Evolutionary conservation across 1,284 basidiomycete genomes (phyloP).

Genomic region (Cryptococcus jaspeensis): DNA sequence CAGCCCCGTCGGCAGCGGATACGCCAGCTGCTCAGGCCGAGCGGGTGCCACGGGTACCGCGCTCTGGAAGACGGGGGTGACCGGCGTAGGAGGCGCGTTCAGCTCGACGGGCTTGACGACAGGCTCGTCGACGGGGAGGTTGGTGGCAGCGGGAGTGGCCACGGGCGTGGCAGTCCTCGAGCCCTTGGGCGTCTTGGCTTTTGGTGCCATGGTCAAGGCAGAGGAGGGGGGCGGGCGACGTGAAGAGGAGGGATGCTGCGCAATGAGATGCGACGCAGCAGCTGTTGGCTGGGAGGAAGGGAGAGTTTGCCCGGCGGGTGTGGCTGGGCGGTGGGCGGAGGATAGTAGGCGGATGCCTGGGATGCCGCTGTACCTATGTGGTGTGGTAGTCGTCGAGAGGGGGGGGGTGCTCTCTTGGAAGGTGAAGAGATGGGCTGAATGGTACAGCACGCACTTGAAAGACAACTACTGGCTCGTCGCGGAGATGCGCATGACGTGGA

Average conservation of each 20-base stretch:
- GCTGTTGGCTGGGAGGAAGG: not conserved
- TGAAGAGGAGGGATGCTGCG: not conserved
- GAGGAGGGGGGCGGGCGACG: not conserved
- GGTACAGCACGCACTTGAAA: not conserved
- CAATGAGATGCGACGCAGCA: not conserved
- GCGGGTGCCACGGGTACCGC: not conserved
- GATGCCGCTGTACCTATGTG: too few species aligned
- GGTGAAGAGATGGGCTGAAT: not conserved
- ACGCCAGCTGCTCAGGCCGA: conserved; percentile 30
- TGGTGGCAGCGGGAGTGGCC: not conserved
- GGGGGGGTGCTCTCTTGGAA: not conserved
- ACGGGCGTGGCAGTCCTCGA: not conserved
- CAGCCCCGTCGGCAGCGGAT: conserved; percentile 43
- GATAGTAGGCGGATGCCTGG: not conserved
- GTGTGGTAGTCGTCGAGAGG: not conserved
- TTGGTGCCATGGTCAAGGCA: conserved; percentile 5
- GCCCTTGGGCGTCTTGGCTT: conserved; percentile 6
- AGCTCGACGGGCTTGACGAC: not conserved
- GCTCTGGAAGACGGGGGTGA: not conserved
- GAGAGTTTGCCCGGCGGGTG: not conserved
- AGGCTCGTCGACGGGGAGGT: not conserved
- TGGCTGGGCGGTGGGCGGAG: not conserved
- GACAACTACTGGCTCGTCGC: not conserved
- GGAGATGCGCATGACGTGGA: not conserved
- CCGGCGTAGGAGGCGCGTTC: not conserved